Evolutionary conservation across 2,329 filamentous ascomycete genomes (phyloP).

Genomic region (Dactylellina sp.): DNA sequence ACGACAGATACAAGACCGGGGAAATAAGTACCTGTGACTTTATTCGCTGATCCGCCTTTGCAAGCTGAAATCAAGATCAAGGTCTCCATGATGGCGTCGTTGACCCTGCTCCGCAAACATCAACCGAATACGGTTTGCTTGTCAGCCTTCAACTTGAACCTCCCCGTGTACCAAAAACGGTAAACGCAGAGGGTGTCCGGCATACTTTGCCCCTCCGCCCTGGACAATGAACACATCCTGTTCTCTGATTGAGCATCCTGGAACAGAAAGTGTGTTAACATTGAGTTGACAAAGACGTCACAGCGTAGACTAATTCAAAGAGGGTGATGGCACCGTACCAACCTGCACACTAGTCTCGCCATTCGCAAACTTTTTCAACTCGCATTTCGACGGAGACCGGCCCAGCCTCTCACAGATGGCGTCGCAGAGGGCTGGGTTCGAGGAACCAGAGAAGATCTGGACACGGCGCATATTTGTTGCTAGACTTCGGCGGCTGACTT

Average conservation of each 20-base stretch:
- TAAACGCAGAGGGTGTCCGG: constrained; percentile 56
- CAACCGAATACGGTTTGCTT: constrained; percentile 50
- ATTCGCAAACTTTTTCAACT: constrained; percentile 76
- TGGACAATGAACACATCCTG: constrained; percentile 99
- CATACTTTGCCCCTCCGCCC: constrained; percentile 82
- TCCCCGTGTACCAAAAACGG: constrained; percentile 33
- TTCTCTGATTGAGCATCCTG: constrained; percentile 78
- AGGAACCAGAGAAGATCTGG: constrained; percentile 76
- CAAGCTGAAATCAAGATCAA: constrained; percentile 99
- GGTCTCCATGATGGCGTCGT: constrained; percentile 98
- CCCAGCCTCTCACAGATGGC: constrained; percentile 76
- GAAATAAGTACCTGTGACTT: constrained; percentile 81
- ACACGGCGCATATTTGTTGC: constrained; percentile 70
- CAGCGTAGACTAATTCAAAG: neutral
- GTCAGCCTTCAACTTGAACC: constrained; percentile 53
- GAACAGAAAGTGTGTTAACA: neutral
- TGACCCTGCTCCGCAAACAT: constrained; percentile 72
- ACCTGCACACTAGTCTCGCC: constrained; percentile 78
- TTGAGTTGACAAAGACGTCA: no score
- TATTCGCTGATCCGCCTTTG: constrained; percentile 96
- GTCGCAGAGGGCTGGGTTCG: constrained; percentile 74
- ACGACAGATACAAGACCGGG: constrained; percentile 60
- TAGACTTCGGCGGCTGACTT: constrained; percentile 2
- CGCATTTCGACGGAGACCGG: constrained; percentile 70
- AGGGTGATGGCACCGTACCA: constrained; percentile 64